A percentile compares a stretch with the other conserved stretches of the same genome.
Evolutionary conservation across 331 rosid genomes (phyloP).

Genomic region (Rosa hybrid): DNA sequence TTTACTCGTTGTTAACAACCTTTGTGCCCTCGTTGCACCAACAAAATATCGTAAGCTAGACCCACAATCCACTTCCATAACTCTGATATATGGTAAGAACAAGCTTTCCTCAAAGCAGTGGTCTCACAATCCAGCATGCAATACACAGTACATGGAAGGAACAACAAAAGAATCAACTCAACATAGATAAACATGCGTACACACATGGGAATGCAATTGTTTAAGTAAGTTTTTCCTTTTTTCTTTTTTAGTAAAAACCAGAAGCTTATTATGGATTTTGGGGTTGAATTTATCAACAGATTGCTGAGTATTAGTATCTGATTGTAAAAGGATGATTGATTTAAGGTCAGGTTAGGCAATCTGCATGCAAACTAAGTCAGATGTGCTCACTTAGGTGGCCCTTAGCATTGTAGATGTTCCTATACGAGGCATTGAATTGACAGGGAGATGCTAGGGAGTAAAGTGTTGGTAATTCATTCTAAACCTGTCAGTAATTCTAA

Average conservation of each 20-base stretch:
- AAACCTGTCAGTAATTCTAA: neutral
- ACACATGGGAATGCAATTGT: neutral
- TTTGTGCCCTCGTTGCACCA: neutral
- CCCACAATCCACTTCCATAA: neutral
- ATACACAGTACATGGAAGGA: neutral
- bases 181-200: neutral
- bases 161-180: neutral
- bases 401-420: neutral
- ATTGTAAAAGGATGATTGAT: neutral
- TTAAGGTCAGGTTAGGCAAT: neutral
- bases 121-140: slow-evolving; percentile 1
- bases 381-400: neutral
- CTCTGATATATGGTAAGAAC: neutral
- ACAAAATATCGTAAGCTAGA: neutral
- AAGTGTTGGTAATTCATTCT: neutral
- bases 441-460: neutral
- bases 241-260: neutral
- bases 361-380: neutral
- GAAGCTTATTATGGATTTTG: neutral
- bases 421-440: neutral
- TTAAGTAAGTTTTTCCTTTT: neutral
- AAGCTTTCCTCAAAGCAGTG: neutral
- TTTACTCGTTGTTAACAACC: neutral
- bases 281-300: neutral
- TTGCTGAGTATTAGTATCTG: neutral